Base-by-base conservation (phyloP, 371 early-diverging fungal genomes). In the Capniomyces stellatus region DNA sequence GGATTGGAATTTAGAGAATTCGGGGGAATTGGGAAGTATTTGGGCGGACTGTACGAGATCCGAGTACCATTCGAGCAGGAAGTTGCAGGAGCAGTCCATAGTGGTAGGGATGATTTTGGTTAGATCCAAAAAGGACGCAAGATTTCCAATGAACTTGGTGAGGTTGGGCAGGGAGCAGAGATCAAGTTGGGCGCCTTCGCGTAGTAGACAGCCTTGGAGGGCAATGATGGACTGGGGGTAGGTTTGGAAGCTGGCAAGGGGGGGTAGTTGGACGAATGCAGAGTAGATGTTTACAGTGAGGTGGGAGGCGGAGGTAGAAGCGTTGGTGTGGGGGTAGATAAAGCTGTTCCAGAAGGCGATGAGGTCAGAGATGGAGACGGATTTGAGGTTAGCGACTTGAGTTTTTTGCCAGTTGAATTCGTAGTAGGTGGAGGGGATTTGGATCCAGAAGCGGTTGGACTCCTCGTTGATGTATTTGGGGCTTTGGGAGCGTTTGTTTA, bases 381-480 rank as follows among this genome's bases (percentile, higher is more conserved):
- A 41, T 13, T 23, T 25, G 6, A 69, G 59, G n/a, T 23, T 52
- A 10, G 15, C 27, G 0, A 64, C 29, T 21, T 67, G 62, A 6
- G 29, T 27, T 31, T 63, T 63, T 30, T 71, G 60, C 62, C 77
- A 77, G 40, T 87, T 82, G 71, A 92, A 92, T 54, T 89, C 87
- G 66, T 87, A 91, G 64, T 82, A 85, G 1, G 80, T 79, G 0
- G 79, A 77, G 30, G 67, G 63, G 31, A 95, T 82, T 62, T 85
- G 83, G 3, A 66, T 63, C 91, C 90, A 90, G 54, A 81, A 76
- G 28, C 81, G 76, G 43, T 71, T 61, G 23, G 82, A 75, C 66
- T 90, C 90, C 58, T 85, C 78, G 15, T 67, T 66, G 54, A 92
- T 56, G 54, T 87, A 87, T 71, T 92, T 89, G 58, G 85, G 82